Evolutionary conservation across 1,284 basidiomycete species (phyloP), one percentile per base, ranked within the genome.

Genomic region (Cryptococcus neoformans): DNA sequence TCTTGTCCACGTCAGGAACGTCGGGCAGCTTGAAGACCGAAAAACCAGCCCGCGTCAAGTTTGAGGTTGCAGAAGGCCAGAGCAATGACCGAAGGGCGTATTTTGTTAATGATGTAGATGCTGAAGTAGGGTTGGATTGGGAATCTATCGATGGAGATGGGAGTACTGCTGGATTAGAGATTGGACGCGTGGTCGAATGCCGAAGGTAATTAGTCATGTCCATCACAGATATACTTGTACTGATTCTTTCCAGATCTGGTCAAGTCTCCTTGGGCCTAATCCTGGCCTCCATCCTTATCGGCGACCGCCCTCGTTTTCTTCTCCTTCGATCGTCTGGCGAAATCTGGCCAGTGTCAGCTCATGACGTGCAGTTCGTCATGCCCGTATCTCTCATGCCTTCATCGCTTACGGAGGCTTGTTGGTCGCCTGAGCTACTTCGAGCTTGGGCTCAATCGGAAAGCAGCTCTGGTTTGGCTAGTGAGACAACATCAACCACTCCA

Each of bases 311-410:
- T 6, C 70, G 77, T 41, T 57, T 72, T 11, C 54, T 75, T 9
- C 21, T 73, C 8, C 66, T 78, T 9, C 63, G 63, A 16, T 34
- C 63, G 0, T 59, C 62, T 7, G 78, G 78, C 8, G 72, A 73
- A 47, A 63, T 73, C 37, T 70, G 73, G 62, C 76, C 74, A 3
- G 57, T 73, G 6, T 60, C 63, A 5, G 16, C 63, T 2, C 67
- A 72, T 47, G 75, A 78, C 61, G 66, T 79, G 8, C 73, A 74
- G 58, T 78, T 70, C 56, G 61, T 73, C 57, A 66, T 79, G 59
- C 76, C 76, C 0, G 42, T 61, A 0, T 67, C 68, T 1, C 58
- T 77, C 14, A 55, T 73, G 4, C 57, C 67, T 8, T 41, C 55
- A 2, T 37, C 55, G 0, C 40, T 69, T 1, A 57, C 62, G 12